Conservation (phyloP, 23 red algal species). For the Cyanidioschyzon merolae region DNA sequence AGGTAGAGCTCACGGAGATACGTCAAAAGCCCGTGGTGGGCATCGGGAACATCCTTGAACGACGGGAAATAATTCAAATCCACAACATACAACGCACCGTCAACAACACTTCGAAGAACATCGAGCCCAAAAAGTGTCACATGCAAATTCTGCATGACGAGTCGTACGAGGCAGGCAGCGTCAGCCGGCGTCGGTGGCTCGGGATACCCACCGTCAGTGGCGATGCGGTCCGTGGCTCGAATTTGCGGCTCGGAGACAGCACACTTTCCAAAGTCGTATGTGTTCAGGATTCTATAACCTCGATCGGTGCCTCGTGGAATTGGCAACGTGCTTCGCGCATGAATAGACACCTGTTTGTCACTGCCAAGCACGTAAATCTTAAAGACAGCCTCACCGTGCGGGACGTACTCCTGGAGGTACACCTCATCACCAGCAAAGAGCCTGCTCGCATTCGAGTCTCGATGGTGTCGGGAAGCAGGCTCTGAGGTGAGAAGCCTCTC, state of each 20-base stretch:
- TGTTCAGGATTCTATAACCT: background rate
- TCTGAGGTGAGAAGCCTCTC: background rate
- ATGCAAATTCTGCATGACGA: constrained; percentile 16
- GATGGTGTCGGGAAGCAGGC: background rate
- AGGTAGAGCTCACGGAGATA: background rate
- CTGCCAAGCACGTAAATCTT: constrained; percentile 47
- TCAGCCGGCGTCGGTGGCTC: background rate
- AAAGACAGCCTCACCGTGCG: constrained; percentile 37
- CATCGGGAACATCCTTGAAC: constrained; percentile 39
- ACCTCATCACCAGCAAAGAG: background rate
- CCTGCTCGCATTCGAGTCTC: background rate
- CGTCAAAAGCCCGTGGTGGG: constrained; percentile 23
- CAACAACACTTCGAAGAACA: constrained; percentile 22
- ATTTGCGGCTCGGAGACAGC: background rate
- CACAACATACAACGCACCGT: constrained; percentile 21
- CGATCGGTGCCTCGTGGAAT: background rate
- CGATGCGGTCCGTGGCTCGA: background rate
- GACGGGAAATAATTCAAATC: constrained; percentile 74
- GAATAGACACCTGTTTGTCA: background rate
- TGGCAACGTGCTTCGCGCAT: constrained; percentile 12
- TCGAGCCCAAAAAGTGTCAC: constrained; percentile 49
- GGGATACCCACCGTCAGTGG: background rate
- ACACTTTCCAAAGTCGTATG: constrained; percentile 10
- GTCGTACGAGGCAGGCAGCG: background rate
- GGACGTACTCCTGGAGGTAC: constrained; percentile 1